Evolutionary conservation across 257 asterid species (phyloP).

Genomic region (Jacaranda copaia): DNA sequence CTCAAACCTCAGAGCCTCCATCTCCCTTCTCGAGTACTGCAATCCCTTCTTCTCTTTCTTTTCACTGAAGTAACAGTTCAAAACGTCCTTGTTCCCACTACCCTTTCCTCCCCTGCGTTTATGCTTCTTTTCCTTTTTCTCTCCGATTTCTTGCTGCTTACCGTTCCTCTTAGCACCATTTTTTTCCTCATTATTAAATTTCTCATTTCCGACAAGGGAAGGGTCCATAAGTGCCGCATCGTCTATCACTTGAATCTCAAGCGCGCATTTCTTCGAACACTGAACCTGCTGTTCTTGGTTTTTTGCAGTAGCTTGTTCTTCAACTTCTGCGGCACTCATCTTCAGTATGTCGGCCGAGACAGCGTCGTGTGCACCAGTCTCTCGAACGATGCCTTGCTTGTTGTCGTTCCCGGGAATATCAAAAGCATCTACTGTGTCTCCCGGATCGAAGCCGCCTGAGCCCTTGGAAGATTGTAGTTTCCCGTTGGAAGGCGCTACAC

Average conservation of each 20-base stretch:
- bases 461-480: conserved; percentile 20
- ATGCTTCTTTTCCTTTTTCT: conserved; percentile 43
- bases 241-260: conserved; percentile 36
- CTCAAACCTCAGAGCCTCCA: conserved; percentile 70
- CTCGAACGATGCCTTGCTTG: conserved; percentile 6
- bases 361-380: neutral
- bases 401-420: conserved; percentile 8
- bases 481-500: conserved; percentile 21
- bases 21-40: conserved; percentile 61
- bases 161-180: conserved; percentile 28
- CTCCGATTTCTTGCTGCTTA: conserved; percentile 38
- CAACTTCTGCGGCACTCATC: neutral
- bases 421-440: conserved; percentile 2
- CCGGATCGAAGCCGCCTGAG: conserved; percentile 27
- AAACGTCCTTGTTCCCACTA: conserved; percentile 39
- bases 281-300: conserved; percentile 32
- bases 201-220: conserved; percentile 28
- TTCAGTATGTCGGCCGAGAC: neutral
- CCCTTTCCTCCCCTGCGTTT: conserved; percentile 50
- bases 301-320: neutral
- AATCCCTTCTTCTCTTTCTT: conserved; percentile 47
- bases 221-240: conserved; percentile 32
- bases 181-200: conserved; percentile 9
- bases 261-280: conserved; percentile 52
- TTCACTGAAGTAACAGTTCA: conserved; percentile 28